Percentiles rank a stretch among this genome's conserved stretches.
Conservation (phyloP, 23 red algal species). For the Agarophyton chilense region DNA sequence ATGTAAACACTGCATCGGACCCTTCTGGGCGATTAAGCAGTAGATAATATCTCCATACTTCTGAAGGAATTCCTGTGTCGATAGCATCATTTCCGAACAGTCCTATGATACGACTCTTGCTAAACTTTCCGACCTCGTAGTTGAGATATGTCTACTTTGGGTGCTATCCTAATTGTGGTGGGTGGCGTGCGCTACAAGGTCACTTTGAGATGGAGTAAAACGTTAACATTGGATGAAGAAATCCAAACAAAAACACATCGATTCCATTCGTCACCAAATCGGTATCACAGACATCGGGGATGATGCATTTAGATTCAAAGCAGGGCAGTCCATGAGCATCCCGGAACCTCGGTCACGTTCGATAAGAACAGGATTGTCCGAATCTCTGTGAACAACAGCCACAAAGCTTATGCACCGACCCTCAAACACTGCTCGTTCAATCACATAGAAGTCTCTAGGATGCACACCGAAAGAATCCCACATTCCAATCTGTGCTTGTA, state of each 20-base stretch:
- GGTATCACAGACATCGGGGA: constrained; percentile 28
- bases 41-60: constrained; percentile 99
- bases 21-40: constrained; percentile 93
- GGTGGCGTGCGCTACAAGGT: too few relatives aligned
- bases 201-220: too few relatives aligned
- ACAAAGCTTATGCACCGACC: constrained; percentile 35
- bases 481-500: constrained; percentile 31
- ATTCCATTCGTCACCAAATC: not conserved
- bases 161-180: too few relatives aligned
- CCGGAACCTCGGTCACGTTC: constrained; percentile 22
- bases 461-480: constrained; percentile 45
- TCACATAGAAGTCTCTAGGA: constrained; percentile 50
- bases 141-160: too few relatives aligned
- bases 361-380: constrained; percentile 49
- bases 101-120: constrained; percentile 82
- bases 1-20: constrained; percentile 93
- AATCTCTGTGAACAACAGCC: constrained; percentile 49
- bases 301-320: constrained; percentile 4
- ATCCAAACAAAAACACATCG: not conserved
- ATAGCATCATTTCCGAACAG: constrained; percentile 96
- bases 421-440: constrained; percentile 17
- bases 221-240: not conserved
- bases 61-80: constrained; percentile 86
- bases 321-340: constrained; percentile 11
- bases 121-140: constrained; percentile 98